Conservation (phyloP, 805 yeast species). For the Yarrowia sp. region DNA sequence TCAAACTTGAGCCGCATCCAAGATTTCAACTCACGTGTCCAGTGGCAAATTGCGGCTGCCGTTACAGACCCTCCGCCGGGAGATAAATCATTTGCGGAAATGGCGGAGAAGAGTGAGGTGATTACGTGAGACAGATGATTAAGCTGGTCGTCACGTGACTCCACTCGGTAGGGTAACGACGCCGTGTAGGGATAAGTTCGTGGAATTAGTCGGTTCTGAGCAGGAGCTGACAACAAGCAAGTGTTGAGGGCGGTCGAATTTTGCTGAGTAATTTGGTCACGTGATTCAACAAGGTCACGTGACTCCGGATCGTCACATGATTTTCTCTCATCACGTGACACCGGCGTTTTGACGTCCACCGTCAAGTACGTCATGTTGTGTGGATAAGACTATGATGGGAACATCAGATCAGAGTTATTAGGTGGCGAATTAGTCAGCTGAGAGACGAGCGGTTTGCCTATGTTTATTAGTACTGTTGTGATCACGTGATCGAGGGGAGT, state of each 20-base stretch:
- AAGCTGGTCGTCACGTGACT: conserved; percentile 64
- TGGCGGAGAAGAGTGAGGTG: conserved; percentile 73
- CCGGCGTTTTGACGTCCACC: not conserved
- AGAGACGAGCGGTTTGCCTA: not conserved
- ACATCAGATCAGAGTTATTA: not conserved
- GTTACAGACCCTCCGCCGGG: conserved; percentile 6
- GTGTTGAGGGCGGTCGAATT: not conserved
- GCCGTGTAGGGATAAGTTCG: conserved; percentile 44
- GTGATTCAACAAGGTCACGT: not conserved
- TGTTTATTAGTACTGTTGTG: too few species aligned
- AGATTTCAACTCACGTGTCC: conserved; percentile 82
- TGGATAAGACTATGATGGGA: not conserved
- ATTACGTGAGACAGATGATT: conserved; percentile 76
- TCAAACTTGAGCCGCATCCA: conserved; percentile 77
- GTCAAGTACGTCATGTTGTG: not conserved
- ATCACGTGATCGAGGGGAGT: too few species aligned
- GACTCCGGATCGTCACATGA: too few species aligned
- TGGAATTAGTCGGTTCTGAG: conserved; percentile 32
- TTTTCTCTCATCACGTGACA: not conserved
- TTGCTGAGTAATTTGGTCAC: not conserved
- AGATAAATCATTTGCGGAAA: conserved; percentile 65
- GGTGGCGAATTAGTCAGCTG: not conserved
- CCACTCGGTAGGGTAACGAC: conserved; percentile 72
- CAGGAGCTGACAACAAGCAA: not conserved
- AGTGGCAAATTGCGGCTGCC: conserved; percentile 57